phyloP scores from a whole-genome alignment of 2,329 filamentous ascomycete genomes.

The Penicillium decumbens region DNA sequence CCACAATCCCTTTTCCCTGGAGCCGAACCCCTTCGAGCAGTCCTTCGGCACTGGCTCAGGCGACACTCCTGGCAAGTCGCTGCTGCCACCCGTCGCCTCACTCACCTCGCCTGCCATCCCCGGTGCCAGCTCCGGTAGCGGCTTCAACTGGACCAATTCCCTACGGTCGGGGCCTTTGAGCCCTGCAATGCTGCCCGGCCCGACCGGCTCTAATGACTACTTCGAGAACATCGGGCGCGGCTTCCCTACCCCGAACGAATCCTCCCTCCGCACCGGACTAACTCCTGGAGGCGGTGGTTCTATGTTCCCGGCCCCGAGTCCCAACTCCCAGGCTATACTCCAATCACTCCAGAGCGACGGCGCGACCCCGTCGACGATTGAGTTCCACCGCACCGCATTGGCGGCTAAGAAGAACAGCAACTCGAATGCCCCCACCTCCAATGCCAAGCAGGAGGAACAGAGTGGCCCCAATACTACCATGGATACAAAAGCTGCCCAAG shows the following conservation, averaged over 20 bases:
- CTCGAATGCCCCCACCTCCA: constrained; percentile 41
- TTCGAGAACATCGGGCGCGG: constrained; percentile 80
- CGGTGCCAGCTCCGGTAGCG: constrained; percentile 64
- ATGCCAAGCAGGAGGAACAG: constrained; percentile 39
- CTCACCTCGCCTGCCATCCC: constrained; percentile 86
- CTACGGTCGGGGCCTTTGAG: constrained; percentile 88
- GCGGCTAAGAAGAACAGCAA: constrained; percentile 61
- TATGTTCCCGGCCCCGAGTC: constrained; percentile 92
- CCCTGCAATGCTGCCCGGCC: constrained; percentile 94
- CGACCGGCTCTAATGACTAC: constrained; percentile 69
- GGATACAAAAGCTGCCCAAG: constrained; percentile 43
- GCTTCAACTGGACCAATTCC: constrained; percentile 77
- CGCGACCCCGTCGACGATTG: constrained; percentile 82
- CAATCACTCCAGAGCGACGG: constrained; percentile 73
- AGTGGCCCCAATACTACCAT: constrained; percentile 37
- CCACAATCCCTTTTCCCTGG: constrained; percentile 54
- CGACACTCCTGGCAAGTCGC: constrained; percentile 75
- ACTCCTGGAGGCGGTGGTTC: constrained; percentile 93
- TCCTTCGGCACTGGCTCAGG: constrained; percentile 67
- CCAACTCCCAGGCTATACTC: constrained; percentile 78
- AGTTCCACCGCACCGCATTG: constrained; percentile 91
- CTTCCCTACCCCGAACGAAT: constrained; percentile 95
- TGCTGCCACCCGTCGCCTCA: constrained; percentile 83
- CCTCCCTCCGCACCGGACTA: constrained; percentile 80
- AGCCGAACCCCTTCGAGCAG: constrained; percentile 96